Conservation (phyloP, 805 yeast species). For the Candida sithepensis region DNA sequence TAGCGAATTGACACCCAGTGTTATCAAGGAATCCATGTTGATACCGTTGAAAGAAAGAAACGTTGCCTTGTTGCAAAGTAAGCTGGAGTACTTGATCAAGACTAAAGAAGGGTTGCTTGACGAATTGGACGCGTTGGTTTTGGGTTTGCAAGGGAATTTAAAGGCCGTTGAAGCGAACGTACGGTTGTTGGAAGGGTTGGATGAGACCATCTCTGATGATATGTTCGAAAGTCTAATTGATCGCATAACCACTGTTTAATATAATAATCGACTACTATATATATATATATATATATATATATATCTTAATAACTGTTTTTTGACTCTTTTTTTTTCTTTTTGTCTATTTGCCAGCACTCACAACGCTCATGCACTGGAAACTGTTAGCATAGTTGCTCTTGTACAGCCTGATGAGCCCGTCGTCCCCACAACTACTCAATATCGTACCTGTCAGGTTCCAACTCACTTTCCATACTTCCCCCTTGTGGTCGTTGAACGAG, state of each 20-base stretch:
- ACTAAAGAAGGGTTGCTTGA: not conserved
- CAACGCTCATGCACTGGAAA: constrained; percentile 88
- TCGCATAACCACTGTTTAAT: constrained; percentile 10
- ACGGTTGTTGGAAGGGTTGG: not conserved
- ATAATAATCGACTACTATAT: not conserved
- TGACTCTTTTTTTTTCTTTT: not conserved
- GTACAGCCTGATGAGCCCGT: constrained; percentile 89
- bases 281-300: not conserved
- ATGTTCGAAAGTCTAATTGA: constrained; percentile 16
- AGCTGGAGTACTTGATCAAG: constrained; percentile 12
- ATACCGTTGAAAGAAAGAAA: constrained; percentile 13
- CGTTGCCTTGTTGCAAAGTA: constrained; percentile 10
- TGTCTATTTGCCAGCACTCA: constrained; percentile 40
- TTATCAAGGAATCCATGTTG: constrained; percentile 19
- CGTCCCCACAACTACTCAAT: constrained; percentile 91
- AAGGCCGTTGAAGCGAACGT: not conserved
- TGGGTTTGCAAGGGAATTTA: not conserved
- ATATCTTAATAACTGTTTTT: too few species aligned
- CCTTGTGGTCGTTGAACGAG: constrained; percentile 31
- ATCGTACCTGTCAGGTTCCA: constrained; percentile 96
- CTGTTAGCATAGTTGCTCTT: constrained; percentile 81
- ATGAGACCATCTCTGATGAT: constrained; percentile 12
- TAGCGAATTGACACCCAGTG: constrained; percentile 19
- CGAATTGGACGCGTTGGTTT: not conserved
- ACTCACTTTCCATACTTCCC: constrained; percentile 88